phyloP scores from a whole-genome alignment of 345 rosid genomes.

The Euphorbia peplus region DNA sequence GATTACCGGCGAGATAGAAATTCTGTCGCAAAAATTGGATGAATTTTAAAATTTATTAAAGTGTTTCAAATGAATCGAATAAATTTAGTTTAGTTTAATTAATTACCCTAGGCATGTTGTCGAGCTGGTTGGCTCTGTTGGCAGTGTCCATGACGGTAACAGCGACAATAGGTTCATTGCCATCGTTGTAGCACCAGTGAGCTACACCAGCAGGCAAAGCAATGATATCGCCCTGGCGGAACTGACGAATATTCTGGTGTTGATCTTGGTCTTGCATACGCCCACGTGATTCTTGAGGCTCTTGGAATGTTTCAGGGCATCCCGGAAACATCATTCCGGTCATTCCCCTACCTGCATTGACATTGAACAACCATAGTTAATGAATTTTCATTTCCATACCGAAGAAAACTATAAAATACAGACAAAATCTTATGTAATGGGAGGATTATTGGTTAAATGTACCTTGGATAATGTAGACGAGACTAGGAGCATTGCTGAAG shows the following conservation, averaged over 20 bases:
- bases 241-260: constrained; percentile 52
- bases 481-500: constrained; percentile 38
- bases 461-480: constrained; percentile 55
- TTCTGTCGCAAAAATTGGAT: not conserved
- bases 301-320: constrained; percentile 70
- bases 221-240: constrained; percentile 46
- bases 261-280: constrained; percentile 33
- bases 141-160: constrained; percentile 34
- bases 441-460: too few relatives aligned
- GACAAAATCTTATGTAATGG: too few relatives aligned
- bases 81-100: too few relatives aligned
- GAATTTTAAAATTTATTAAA: too few relatives aligned
- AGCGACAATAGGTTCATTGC: constrained; percentile 40
- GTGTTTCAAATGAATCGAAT: too few relatives aligned
- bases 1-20: constrained; percentile 75
- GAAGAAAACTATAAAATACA: too few relatives aligned
- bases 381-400: too few relatives aligned
- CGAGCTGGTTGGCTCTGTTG: constrained; percentile 65
- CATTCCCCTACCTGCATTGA: constrained; percentile 31
- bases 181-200: constrained; percentile 60
- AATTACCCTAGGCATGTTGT: constrained; percentile 62
- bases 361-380: too few relatives aligned
- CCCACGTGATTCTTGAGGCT: constrained; percentile 38
- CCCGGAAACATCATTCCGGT: constrained; percentile 47
- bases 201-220: constrained; percentile 55